A percentile compares a stretch with the other conserved stretches of the same genome.
Conservation (phyloP, 106 monocot species). For the Dendrobium huoshanense region DNA sequence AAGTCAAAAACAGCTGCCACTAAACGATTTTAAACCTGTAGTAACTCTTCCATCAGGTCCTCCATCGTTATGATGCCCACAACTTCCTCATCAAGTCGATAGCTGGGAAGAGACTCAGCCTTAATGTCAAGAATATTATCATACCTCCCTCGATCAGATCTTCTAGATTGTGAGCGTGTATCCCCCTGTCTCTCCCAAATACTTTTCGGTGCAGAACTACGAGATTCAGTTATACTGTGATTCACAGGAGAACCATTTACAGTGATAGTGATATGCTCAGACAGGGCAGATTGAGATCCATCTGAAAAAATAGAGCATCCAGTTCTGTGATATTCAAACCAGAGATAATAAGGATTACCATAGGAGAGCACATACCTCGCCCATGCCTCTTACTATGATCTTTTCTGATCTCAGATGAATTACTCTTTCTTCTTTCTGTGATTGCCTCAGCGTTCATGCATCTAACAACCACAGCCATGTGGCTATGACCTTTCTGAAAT, state of each 20-base stretch:
- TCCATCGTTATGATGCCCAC: conserved; percentile 99
- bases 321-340: background rate
- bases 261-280: conserved; percentile 32
- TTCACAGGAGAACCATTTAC: conserved; percentile 26
- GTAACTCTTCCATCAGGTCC: conserved; percentile 97
- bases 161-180: conserved; percentile 44
- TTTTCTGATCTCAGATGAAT: conserved; percentile 18
- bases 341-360: background rate
- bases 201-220: conserved; percentile 33
- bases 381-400: conserved; percentile 2
- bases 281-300: conserved; percentile 25
- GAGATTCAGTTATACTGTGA: conserved; percentile 24
- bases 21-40: conserved; percentile 59
- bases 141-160: conserved; percentile 51
- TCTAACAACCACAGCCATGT: conserved; percentile 93
- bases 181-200: conserved; percentile 42
- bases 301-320: conserved; percentile 29
- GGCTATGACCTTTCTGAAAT: conserved; percentile 96
- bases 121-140: conserved; percentile 81
- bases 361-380: background rate
- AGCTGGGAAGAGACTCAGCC: conserved; percentile 75
- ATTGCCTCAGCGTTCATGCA: conserved; percentile 25
- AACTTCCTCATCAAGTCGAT: conserved; percentile 76
- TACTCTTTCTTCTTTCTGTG: conserved; percentile 24
- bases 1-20: background rate